Base-by-base conservation (phyloP, 2,329 filamentous ascomycete genomes). In the Lasiodiplodia theobromae region DNA sequence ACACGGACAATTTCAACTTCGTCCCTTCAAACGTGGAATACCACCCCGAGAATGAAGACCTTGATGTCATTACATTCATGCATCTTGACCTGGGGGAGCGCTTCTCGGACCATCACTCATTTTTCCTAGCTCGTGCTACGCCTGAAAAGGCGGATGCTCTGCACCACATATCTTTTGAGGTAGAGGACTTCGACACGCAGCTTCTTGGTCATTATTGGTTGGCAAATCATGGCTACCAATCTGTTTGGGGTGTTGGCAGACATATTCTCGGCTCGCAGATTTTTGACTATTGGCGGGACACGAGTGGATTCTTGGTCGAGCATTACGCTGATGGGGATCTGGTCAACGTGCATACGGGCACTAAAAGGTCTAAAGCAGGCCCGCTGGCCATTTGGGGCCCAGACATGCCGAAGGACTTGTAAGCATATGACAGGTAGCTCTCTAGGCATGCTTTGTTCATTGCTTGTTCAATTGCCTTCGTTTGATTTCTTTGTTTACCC, bases 261-360 rank as follows among this genome's bases (percentile, higher is more conserved):
- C 90, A 92, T 80, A 85, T 91, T 23, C 82, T 92, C 72, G 90
- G 90, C 3, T 88, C 85, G 70, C 90, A 92, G 79, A 87, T 92
- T 62, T 93, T 92, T 72, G 89, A 92, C 74, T 91, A 91, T 76
- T 91, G 89, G 89, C 89, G 87, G 74, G 89, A 91, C 77, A 86
- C 86, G 0, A 84, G 81, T 6, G 82, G 83, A 0, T 89, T 89
- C 74, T 90, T 91, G 77, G 81, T 91, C 73, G 89, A 91, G 78
- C 89, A 91, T 77, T 92, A 92, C 73, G 87, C 89, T n/a, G 90
- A 92, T 75, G 90, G 90, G 0, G 90, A 92, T 78, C 73, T 90
- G 71, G 84, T 92, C 2, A 88, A 88, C 71, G 81, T 87, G 69
- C 82, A 87, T 70, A 85, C 82, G 21, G 83, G 86, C 51, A 84